Evolutionary conservation across 2,329 filamentous ascomycete species (phyloP), one percentile per base, ranked within the genome.

Genomic region (Pseudogymnoascus sp.): DNA sequence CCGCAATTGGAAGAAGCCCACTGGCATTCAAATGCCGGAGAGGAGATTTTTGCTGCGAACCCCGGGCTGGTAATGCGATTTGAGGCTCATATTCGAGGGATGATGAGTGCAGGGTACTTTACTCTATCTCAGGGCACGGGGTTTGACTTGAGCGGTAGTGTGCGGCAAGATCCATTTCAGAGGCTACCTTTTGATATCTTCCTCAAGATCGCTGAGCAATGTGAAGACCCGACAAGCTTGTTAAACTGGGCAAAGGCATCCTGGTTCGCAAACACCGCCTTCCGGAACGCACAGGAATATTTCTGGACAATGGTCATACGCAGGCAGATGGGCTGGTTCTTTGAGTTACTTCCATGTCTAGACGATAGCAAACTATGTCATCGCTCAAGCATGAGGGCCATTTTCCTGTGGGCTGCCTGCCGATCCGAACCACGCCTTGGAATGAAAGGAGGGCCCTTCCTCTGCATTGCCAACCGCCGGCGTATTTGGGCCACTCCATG

Each of bases 401-500:
- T 60, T 4, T 60, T 60, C 60, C 61, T 71, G 12, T 72, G 71
- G 68, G 36, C 71, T 7, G 60, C 70, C 33, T 55, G 41, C 28
- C 19, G 62, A 3, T 70, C 71, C 1, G 63, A 28, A 7, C 65
- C 69, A 11, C 61, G 59, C 3, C 59, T 63, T 7, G 68, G 67
- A 4, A 66, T 70, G 62, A 60, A 60, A n/a, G 22, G 12, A 5
- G 68, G 68, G 1, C 66, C 67, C 1, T 68, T 72, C 6, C 67
- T 72, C 66, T 66, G 66, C 4, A 63, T 74, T 59, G 72, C 72
- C 22, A 74, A 74, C 62, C 69, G 72, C 7, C 65, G 70, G 12
- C 68, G 72, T 23, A 72, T 74, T 9, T 74, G 72, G 71, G 8
- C 19, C 12, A n/a, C 12, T 7, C 22, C 41, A n/a, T 45, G 41